These are phyloP conservation scores for Claviceps sp. DNA, from an alignment of 2,329 filamentous ascomycete genomes.

Conservation along the genomic window DNA sequence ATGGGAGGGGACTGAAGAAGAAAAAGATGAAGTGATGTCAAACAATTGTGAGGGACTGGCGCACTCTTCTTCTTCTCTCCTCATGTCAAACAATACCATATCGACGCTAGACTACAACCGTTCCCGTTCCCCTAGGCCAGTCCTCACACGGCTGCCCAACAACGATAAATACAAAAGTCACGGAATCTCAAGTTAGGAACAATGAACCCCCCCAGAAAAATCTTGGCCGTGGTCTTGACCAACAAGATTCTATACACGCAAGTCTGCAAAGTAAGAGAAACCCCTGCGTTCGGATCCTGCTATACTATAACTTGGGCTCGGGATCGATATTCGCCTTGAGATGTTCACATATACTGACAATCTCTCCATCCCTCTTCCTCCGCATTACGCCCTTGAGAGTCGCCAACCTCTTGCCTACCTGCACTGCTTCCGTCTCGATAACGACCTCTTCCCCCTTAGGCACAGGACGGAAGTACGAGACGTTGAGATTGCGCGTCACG, in stretches of 20 bases:
- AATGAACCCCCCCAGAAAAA: too few species aligned
- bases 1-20: too few species aligned
- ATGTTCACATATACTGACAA: slow-evolving; percentile 49
- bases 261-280: background rate
- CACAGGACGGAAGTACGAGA: slow-evolving; percentile 53
- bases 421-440: slow-evolving; percentile 43
- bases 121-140: too few species aligned
- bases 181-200: too few species aligned
- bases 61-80: too few species aligned
- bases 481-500: slow-evolving; percentile 50
- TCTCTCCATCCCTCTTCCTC: slow-evolving; percentile 34
- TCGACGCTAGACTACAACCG: too few species aligned
- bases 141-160: too few species aligned
- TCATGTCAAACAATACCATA: too few species aligned
- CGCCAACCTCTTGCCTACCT: slow-evolving; percentile 40
- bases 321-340: slow-evolving; percentile 50
- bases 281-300: background rate
- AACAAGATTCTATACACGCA: background rate
- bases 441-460: slow-evolving; percentile 36
- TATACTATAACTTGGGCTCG: slow-evolving; percentile 15
- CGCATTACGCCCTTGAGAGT: slow-evolving; percentile 41
- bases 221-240: too few species aligned
- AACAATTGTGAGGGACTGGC: too few species aligned
- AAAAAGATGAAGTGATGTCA: too few species aligned
- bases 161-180: too few species aligned